These are phyloP conservation scores for Coprinopsis marcescibilis DNA, from an alignment of 768 basidiomycete genomes.

Conservation along the genomic window DNA sequence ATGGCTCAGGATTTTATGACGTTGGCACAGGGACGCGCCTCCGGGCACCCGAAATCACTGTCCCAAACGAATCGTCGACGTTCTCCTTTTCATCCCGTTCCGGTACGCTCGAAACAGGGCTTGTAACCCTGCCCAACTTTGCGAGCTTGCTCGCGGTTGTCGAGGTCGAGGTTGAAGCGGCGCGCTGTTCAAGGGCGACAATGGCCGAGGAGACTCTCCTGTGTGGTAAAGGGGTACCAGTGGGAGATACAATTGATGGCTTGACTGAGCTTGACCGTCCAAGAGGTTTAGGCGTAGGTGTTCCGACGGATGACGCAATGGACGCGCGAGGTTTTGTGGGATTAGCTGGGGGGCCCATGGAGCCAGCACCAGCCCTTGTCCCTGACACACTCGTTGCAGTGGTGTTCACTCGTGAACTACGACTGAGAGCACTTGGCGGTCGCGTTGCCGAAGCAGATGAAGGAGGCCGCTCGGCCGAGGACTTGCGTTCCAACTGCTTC, in stretches of 20 bases:
- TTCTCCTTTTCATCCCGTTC: constrained; percentile 61
- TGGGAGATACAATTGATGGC: constrained; percentile 15
- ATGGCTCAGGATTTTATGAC: constrained; percentile 6
- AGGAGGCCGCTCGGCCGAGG: constrained; percentile 30
- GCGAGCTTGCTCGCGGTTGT: neutral
- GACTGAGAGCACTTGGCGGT: constrained; percentile 23
- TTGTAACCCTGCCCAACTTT: constrained; percentile 17
- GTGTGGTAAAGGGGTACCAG: constrained; percentile 28
- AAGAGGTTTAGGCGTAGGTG: constrained; percentile 36
- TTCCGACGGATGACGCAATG: constrained; percentile 26
- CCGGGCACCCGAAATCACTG: constrained; percentile 12
- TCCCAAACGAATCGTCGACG: constrained; percentile 23
- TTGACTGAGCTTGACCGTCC: constrained; percentile 29
- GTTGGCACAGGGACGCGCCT: constrained; percentile 20
- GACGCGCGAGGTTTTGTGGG: constrained; percentile 31
- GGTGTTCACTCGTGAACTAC: constrained; percentile 21
- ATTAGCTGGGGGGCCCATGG: constrained; percentile 41
- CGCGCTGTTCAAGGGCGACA: constrained; percentile 11
- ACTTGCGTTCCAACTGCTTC: constrained; percentile 30
- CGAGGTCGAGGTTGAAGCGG: neutral
- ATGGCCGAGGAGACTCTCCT: constrained; percentile 28
- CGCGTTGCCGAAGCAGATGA: constrained; percentile 32
- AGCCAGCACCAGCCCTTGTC: constrained; percentile 28
- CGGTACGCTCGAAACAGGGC: constrained; percentile 32
- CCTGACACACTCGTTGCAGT: too few relatives aligned